Conservation (phyloP, 306 rosid genomes). For the Acacia acuminata region DNA sequence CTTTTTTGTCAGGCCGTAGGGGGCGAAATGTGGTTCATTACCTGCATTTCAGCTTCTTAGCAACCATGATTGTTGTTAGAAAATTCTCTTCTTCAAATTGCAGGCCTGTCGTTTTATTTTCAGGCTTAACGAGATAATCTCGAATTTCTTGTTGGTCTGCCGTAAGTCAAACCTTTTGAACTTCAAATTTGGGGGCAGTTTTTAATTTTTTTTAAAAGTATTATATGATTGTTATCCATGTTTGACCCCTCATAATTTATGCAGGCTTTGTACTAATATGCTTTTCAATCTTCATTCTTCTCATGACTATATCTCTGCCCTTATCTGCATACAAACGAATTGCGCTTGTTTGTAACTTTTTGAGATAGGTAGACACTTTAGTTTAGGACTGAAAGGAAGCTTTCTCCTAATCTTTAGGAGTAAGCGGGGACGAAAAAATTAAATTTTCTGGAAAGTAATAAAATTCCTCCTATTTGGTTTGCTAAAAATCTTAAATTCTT, state of each 20-base stretch:
- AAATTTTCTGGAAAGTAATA: neutral
- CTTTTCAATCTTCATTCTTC: neutral
- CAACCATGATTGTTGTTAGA: neutral
- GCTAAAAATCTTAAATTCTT: neutral
- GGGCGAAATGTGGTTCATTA: neutral
- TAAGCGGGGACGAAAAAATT: neutral
- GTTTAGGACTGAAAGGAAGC: neutral
- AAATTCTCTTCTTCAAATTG: neutral
- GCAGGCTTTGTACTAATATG: neutral
- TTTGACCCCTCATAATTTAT: neutral
- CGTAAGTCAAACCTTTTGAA: neutral
- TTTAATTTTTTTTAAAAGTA: neutral
- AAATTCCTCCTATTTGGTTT: neutral
- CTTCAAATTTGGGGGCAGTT: neutral
- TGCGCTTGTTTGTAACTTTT: neutral
- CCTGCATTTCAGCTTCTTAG: constrained; percentile 6
- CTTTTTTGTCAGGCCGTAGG: neutral
- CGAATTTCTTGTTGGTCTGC: constrained; percentile 6
- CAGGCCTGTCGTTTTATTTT: neutral
- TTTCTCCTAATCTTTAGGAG: neutral
- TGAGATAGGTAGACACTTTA: neutral
- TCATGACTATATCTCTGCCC: neutral
- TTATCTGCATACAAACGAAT: neutral
- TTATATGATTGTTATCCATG: neutral
- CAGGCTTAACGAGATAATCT: neutral